Evolutionary conservation across 2,329 filamentous ascomycete species (phyloP).

Genomic region (Shiraia sp.): DNA sequence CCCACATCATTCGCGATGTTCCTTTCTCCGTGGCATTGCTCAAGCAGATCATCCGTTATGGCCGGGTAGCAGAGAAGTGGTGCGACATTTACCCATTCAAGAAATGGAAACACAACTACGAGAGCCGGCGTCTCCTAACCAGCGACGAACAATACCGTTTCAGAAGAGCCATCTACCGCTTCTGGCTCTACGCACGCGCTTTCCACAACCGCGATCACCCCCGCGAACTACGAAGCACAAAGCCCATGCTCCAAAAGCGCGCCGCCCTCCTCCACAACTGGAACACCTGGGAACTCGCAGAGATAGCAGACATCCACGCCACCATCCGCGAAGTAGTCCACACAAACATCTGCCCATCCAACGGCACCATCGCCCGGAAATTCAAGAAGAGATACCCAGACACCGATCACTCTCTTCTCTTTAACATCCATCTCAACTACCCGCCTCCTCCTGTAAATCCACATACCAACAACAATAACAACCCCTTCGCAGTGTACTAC

Average conservation of each 20-base stretch:
- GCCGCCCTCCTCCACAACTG: slow-evolving; percentile 63
- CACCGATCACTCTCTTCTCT: slow-evolving; percentile 53
- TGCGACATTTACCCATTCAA: slow-evolving; percentile 65
- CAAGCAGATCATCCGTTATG: slow-evolving; percentile 58
- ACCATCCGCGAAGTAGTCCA: slow-evolving; percentile 61
- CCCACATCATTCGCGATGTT: slow-evolving; percentile 57
- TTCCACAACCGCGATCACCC: slow-evolving; percentile 60
- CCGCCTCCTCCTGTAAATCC: slow-evolving; percentile 39
- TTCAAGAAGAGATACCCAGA: slow-evolving; percentile 61
- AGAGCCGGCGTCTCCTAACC: slow-evolving; percentile 58
- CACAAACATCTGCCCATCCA: slow-evolving; percentile 64
- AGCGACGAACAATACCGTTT: slow-evolving; percentile 55
- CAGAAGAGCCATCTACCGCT: slow-evolving; percentile 62
- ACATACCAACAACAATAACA: slow-evolving; percentile 10
- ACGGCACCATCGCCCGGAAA: slow-evolving; percentile 62
- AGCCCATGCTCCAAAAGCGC: slow-evolving; percentile 54
- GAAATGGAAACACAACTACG: slow-evolving; percentile 64
- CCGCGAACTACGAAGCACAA: slow-evolving; percentile 54
- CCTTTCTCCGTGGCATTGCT: slow-evolving; percentile 60
- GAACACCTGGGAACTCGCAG: slow-evolving; percentile 58
- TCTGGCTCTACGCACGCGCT: slow-evolving; percentile 63
- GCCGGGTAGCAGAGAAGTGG: slow-evolving; percentile 61
- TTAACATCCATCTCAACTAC: slow-evolving; percentile 58
- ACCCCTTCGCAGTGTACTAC: slow-evolving; percentile 26
- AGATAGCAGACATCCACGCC: slow-evolving; percentile 62